Evolutionary conservation across 2,329 filamentous ascomycete species (phyloP).

Genomic region (Penicillium decumbens): DNA sequence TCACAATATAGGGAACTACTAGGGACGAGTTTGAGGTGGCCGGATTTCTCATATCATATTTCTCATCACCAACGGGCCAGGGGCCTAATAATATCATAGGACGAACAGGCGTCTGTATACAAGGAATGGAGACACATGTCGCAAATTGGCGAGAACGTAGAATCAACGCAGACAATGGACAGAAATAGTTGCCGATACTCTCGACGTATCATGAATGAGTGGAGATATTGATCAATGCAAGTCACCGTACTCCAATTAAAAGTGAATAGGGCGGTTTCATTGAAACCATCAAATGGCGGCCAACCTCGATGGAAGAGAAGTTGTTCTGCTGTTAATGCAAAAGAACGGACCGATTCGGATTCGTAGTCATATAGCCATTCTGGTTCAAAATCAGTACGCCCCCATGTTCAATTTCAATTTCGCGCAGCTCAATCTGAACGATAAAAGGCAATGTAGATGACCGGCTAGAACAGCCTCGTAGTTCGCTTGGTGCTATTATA

Average conservation of each 20-base stretch:
- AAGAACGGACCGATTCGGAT: conserved; percentile 21
- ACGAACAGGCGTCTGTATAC: conserved; percentile 1
- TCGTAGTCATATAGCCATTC: conserved; percentile 34
- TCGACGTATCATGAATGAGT: conserved; percentile 12
- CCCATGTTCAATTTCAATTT: conserved; percentile 21
- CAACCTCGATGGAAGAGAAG: conserved; percentile 45
- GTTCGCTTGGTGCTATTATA: conserved; percentile 48
- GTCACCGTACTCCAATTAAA: conserved; percentile 31
- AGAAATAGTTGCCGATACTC: background rate
- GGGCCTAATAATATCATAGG: conserved; percentile 15
- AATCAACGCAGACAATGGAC: conserved; percentile 10
- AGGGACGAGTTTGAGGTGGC: conserved; percentile 36
- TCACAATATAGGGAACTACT: background rate
- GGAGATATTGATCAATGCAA: conserved; percentile 27
- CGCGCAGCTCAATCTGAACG: conserved; percentile 23
- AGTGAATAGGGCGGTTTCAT: conserved; percentile 27
- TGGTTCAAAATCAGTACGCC: conserved; percentile 27
- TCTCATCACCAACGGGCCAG: conserved; percentile 32
- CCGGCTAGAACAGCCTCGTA: conserved; percentile 51
- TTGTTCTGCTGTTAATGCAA: conserved; percentile 27
- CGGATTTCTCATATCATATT: conserved; percentile 42
- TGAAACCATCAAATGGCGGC: conserved; percentile 44
- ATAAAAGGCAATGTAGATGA: conserved; percentile 10
- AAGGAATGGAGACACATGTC: conserved; percentile 9
- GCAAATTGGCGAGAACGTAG: conserved; percentile 10